Evolutionary conservation across 73 alveolate species (phyloP).

Genomic region (Durusdinium trenchii): DNA sequence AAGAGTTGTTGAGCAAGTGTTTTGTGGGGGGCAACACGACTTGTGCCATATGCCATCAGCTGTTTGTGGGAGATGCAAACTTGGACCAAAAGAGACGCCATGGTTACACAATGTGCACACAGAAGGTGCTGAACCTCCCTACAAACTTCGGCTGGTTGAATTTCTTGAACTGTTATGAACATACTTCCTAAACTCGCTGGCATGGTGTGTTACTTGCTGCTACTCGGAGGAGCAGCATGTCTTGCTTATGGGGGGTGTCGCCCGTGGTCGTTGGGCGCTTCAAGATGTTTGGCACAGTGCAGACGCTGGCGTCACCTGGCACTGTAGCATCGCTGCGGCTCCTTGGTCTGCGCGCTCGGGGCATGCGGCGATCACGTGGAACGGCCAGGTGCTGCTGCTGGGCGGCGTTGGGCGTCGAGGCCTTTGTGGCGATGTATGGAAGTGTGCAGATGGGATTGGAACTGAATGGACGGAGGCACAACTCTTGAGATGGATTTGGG

Average conservation of each 20-base stretch:
- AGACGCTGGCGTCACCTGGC: slow-evolving; percentile 43
- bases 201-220: too few relatives aligned
- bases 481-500: neutral
- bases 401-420: neutral
- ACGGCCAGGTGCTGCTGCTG: slow-evolving; percentile 8
- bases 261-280: slow-evolving; percentile 74
- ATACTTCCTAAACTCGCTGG: too few relatives aligned
- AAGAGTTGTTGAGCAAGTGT: too few relatives aligned
- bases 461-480: neutral
- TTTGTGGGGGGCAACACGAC: too few relatives aligned
- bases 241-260: slow-evolving; percentile 45
- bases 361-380: slow-evolving; percentile 14
- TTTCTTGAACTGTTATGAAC: too few relatives aligned
- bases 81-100: too few relatives aligned
- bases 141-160: too few relatives aligned
- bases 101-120: too few relatives aligned
- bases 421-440: slow-evolving; percentile 25
- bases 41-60: too few relatives aligned
- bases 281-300: slow-evolving; percentile 76
- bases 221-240: neutral
- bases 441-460: neutral
- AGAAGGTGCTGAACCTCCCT: too few relatives aligned
- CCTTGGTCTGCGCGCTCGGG: slow-evolving; percentile 72
- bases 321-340: slow-evolving; percentile 20
- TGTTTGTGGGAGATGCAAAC: too few relatives aligned